A percentile compares a stretch with the other conserved stretches of the same genome.
Evolutionary conservation across 108 stramenopile genomes (phyloP).

Genomic region (Mediolabrus comicus): DNA sequence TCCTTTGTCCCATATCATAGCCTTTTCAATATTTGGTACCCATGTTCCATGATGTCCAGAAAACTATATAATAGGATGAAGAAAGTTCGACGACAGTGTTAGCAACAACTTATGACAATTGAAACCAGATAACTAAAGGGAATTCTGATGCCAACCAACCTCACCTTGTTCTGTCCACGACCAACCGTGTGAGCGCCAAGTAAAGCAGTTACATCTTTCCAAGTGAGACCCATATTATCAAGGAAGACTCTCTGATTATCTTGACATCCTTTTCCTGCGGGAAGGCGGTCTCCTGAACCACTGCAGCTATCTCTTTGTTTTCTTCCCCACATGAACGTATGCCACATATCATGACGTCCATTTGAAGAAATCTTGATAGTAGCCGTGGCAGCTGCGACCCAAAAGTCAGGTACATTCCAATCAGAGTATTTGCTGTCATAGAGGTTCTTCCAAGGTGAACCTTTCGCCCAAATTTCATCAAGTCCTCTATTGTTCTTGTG

Average conservation of each 20-base stretch:
- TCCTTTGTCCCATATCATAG: conserved; percentile 35
- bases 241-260: conserved; percentile 42
- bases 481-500: conserved; percentile 29
- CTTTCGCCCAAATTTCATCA: conserved; percentile 24
- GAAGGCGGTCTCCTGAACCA: conserved; percentile 26
- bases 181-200: conserved; percentile 49
- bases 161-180: conserved; percentile 26
- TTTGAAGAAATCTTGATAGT: conserved; percentile 24
- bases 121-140: background rate
- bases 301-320: conserved; percentile 17
- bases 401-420: conserved; percentile 41
- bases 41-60: conserved; percentile 51
- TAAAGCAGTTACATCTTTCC: conserved; percentile 47
- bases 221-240: conserved; percentile 45
- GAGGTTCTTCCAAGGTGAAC: conserved; percentile 6
- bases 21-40: conserved; percentile 38
- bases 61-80: conserved; percentile 8
- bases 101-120: background rate
- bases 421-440: conserved; percentile 15
- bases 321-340: conserved; percentile 46
- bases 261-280: conserved; percentile 19
- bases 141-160: background rate
- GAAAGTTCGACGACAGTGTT: background rate
- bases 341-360: conserved; percentile 11
- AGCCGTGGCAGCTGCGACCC: conserved; percentile 37